These are phyloP conservation scores for Rubia balearica DNA, from an alignment of 305 asterid species.

Conservation along the genomic window DNA sequence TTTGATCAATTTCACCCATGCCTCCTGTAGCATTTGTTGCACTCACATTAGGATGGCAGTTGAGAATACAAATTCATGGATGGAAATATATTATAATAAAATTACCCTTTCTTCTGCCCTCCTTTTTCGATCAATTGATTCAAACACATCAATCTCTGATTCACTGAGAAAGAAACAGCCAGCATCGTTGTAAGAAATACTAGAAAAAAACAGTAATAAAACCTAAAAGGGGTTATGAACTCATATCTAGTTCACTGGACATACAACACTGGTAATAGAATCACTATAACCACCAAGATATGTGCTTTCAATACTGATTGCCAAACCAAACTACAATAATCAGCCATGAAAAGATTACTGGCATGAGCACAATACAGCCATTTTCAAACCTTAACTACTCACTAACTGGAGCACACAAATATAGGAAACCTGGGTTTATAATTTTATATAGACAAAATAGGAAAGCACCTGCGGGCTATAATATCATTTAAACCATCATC, in stretches of 20 bases:
- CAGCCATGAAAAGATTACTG: background rate
- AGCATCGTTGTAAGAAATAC: background rate
- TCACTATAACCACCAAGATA: background rate
- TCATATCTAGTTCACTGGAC: background rate
- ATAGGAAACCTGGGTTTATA: background rate
- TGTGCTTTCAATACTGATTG: background rate
- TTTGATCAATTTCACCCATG: slow-evolving; percentile 58
- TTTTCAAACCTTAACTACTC: background rate
- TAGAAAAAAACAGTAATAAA: background rate
- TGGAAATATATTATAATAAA: slow-evolving; percentile 21
- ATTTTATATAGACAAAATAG: slow-evolving; percentile 4
- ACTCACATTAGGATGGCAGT: background rate
- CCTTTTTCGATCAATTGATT: slow-evolving; percentile 78
- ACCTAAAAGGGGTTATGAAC: background rate
- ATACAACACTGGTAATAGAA: background rate
- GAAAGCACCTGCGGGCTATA: slow-evolving; percentile 87
- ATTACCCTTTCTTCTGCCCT: slow-evolving; percentile 76
- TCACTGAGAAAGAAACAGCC: slow-evolving; percentile 45
- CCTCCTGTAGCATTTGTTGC: slow-evolving; percentile 37
- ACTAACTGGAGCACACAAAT: background rate
- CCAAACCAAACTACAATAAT: background rate
- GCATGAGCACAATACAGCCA: background rate
- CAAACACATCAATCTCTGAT: slow-evolving; percentile 89
- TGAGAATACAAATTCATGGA: background rate
- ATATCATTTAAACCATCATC: slow-evolving; percentile 93